Conservation (phyloP, 1,284 basidiomycete species). For the Austroboletus rostrupii region DNA sequence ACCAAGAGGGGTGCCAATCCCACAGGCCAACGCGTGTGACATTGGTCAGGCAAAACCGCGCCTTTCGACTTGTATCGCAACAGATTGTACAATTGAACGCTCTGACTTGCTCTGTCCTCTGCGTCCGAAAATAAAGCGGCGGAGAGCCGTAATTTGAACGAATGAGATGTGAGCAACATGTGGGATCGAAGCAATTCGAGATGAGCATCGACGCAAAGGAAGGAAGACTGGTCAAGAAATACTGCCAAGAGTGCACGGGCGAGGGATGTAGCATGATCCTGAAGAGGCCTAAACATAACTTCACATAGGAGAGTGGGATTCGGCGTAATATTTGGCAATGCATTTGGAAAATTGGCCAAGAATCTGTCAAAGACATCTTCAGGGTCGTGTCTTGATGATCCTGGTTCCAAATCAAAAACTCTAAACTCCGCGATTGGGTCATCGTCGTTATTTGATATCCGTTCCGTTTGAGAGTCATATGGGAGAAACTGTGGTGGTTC, state of each 20-base stretch:
- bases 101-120: conserved; percentile 42
- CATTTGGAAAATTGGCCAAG: conserved; percentile 51
- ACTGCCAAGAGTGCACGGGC: conserved; percentile 58
- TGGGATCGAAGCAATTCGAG: conserved; percentile 65
- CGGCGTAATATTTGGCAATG: conserved; percentile 59
- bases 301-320: conserved; percentile 56
- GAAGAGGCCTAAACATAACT: conserved; percentile 55
- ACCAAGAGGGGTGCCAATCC: conserved; percentile 71
- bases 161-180: conserved; percentile 58
- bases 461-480: conserved; percentile 1
- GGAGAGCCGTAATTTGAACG: conserved; percentile 62
- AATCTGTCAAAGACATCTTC: conserved; percentile 41
- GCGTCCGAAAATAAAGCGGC: conserved; percentile 68
- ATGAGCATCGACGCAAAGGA: conserved; percentile 59
- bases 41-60: conserved; percentile 4
- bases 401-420: conserved; percentile 67
- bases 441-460: conserved; percentile 18
- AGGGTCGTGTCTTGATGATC: conserved; percentile 32
- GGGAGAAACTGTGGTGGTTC: background rate
- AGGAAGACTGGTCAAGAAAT: conserved; percentile 52
- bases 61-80: conserved; percentile 31
- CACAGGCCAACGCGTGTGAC: conserved; percentile 52
- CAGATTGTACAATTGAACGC: conserved; percentile 33
- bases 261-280: conserved; percentile 52
- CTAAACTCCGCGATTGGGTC: conserved; percentile 45